Evolutionary conservation across 345 rosid species (phyloP), one percentile per base, ranked within the genome.

Genomic region (Geranium brycei): DNA sequence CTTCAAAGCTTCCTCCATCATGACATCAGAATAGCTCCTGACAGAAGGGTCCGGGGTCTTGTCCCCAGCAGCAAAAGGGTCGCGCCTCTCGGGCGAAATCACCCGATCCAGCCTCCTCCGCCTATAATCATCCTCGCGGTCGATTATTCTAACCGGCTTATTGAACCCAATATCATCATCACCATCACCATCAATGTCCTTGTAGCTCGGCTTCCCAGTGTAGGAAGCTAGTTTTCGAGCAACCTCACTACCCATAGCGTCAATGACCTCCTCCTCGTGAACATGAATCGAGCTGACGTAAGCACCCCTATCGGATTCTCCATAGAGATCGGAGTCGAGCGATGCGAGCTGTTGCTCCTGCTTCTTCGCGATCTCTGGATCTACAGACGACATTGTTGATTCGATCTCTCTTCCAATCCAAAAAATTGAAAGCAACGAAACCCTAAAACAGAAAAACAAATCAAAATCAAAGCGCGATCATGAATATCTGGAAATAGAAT

Each of bases 1-100:
- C 79, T 85, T 85, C 75, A 85, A 19, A 5, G 87, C 88, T 66
- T 84, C 82, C 81, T 93, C 97, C 73, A 75, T 80, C 99, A 93
- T 93, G 62, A 83, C 86, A 28, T 93, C 97, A 2, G 79, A 81
- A 62, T 88, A 93, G 0, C 88, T 85, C 72, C 97, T 79, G 17
- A 81, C 87, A 5, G 84, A 78, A 16, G 89, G 75, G 63, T 88
- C 97, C 66, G 97, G 97, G 1, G 99, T 95, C 85, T 85, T 95
- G 74, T 91, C 99, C 4, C 96, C 96, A 3, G 84, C 77, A 1
- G 95, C 86, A 76, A 91, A 95, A 0, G 97, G 87, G 68, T 95
- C 99, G 13, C 85, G 91, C 73, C 97, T 77, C 38, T 91, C 93
- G 1, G 99, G 99, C n/a, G 99, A 95, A 31, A 95, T 72, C 58